Evolutionary conservation across 345 rosid species (phyloP).

Genomic region (Eutrema yunnanense): DNA sequence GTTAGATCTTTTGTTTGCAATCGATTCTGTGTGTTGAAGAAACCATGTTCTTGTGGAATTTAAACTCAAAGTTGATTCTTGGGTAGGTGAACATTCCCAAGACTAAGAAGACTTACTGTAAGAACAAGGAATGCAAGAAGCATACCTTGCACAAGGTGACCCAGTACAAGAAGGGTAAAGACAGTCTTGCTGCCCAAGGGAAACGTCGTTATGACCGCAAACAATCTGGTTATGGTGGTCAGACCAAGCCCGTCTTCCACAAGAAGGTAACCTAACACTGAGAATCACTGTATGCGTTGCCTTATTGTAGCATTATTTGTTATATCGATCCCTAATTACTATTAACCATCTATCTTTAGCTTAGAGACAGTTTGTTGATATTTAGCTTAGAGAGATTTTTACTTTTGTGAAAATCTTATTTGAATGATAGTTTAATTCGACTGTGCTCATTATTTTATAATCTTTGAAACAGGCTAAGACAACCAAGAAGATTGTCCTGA

Average conservation of each 20-base stretch:
- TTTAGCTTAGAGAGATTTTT: too few relatives aligned
- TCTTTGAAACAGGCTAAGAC: slow-evolving; percentile 59
- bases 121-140: slow-evolving; percentile 82
- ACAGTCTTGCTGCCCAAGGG: slow-evolving; percentile 81
- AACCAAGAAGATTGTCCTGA: slow-evolving; percentile 82
- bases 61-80: neutral
- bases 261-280: slow-evolving; percentile 49
- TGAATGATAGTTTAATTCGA: neutral
- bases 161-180: slow-evolving; percentile 87
- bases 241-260: slow-evolving; percentile 89
- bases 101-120: slow-evolving; percentile 80
- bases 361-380: neutral
- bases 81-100: slow-evolving; percentile 78
- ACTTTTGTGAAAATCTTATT: neutral
- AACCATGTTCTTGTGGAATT: neutral
- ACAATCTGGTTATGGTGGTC: slow-evolving; percentile 89
- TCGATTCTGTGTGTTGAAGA: neutral
- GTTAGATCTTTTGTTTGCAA: neutral
- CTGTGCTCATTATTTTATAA: neutral
- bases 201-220: slow-evolving; percentile 85
- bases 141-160: slow-evolving; percentile 92
- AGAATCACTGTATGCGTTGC: neutral
- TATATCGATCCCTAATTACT: neutral
- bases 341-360: neutral
- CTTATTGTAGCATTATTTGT: neutral